Evolutionary conservation across 78 protist species (phyloP), one percentile per base, ranked within the genome.

Genomic region (Trichosphaerium sp.): DNA sequence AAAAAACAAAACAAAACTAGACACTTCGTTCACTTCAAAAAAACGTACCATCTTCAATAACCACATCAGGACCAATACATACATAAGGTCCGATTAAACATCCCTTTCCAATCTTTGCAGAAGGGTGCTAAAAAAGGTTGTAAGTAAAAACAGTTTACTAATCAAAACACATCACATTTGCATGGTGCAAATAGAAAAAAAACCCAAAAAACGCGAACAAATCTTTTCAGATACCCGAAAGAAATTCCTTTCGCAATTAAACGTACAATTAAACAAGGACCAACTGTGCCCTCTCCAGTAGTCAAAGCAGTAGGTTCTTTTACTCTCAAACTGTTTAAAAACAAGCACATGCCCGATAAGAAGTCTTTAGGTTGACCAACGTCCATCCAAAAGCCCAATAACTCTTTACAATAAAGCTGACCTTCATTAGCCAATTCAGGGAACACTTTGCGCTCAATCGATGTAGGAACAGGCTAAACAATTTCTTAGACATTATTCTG

Each of bases 361-460:
- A 35, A 87, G 80, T 89, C 91, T 12, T 37, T 44, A 21, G 97
- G 97, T 86, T 91, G 88, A 25, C 96, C 96, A 21, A 93, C 79
- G 69, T 93, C 96, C 93, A 92, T 87, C 97, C 97, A 93, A 75
- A 82, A 93, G 31, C 94, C 94, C n/a, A 54, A 78, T 10, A 85
- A 67, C 51, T 35, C 87, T 88, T 89, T 83, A 34, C 73, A 71
- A 79, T 59, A 92, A 23, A 94, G 81, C 38, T 89, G 52, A 7
- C 60, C 65, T 18, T 84, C 81, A 8, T 4, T 25, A 23, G 96
- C 96, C 93, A 92, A 80, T 11, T 0, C 31, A n/a, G 98, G 97
- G 84, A 94, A 92, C 32, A 83, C 69, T 44, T 93, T 90, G 34
- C 67, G 51, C 74, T 90, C 95, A 26, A 89, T 85, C 12, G 88